A percentile compares a stretch with the other conserved stretches of the same genome.
phyloP scores from a whole-genome alignment of 148 eudicot species.

The Rhododendron molle region DNA sequence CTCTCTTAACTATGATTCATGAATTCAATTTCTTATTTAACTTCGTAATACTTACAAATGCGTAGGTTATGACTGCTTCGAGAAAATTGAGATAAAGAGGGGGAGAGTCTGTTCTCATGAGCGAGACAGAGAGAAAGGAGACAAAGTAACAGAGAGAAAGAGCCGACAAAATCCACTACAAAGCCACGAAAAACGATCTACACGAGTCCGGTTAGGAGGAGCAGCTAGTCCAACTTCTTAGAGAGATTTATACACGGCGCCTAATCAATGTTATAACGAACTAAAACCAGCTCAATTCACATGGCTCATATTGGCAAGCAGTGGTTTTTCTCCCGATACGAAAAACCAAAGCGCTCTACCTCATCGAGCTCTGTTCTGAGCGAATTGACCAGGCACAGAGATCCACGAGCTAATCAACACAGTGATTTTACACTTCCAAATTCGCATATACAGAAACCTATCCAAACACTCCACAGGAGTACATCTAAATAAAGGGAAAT shows the following conservation, averaged over 20 bases:
- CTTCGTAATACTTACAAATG: neutral
- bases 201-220: neutral
- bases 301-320: neutral
- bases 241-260: neutral
- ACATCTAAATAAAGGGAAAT: neutral
- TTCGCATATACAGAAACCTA: neutral
- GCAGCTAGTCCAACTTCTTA: neutral
- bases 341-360: neutral
- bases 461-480: neutral
- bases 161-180: neutral
- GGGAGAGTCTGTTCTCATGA: neutral
- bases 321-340: neutral
- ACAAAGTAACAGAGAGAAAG: neutral
- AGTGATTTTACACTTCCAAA: neutral
- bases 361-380: neutral
- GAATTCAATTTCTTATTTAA: neutral
- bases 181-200: neutral
- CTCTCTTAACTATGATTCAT: neutral
- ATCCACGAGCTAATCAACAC: neutral
- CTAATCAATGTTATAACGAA: neutral
- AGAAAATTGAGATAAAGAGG: neutral
- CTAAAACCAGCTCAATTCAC: neutral
- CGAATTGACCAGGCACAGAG: neutral
- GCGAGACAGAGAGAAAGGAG: neutral
- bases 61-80: neutral